Conservation (phyloP, 2,329 filamentous ascomycete genomes). For the Stachybotrys echinatus region DNA sequence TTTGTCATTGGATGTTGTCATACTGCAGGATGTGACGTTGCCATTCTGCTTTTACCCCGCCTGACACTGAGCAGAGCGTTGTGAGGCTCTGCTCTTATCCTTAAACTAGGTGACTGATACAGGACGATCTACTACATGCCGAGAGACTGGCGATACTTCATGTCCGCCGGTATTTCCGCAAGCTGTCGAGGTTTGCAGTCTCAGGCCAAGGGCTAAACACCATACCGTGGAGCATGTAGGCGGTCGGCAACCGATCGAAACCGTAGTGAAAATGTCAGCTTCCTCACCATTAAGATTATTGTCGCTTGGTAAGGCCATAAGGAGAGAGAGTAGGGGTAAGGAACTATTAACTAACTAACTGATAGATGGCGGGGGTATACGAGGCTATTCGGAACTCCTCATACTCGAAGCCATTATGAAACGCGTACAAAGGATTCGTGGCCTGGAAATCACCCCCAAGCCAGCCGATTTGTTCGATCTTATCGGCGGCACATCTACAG, state of each 20-base stretch:
- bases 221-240: too few relatives aligned
- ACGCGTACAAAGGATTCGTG: neutral
- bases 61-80: neutral
- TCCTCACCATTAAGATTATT: neutral
- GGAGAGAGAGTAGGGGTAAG: neutral
- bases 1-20: neutral
- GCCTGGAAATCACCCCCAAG: neutral
- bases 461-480: neutral
- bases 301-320: neutral
- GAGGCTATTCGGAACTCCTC: neutral
- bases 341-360: neutral
- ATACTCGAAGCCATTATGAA: neutral
- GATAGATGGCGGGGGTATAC: neutral
- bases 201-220: too few relatives aligned
- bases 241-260: neutral
- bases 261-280: neutral
- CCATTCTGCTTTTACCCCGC: neutral
- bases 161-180: neutral
- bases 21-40: neutral
- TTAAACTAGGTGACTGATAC: neutral
- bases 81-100: neutral
- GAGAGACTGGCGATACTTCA: neutral
- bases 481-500: neutral
- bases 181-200: neutral
- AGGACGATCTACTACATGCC: neutral